Base-by-base conservation (phyloP, 2,329 filamentous ascomycete genomes). In the Leptographium flavum region DNA sequence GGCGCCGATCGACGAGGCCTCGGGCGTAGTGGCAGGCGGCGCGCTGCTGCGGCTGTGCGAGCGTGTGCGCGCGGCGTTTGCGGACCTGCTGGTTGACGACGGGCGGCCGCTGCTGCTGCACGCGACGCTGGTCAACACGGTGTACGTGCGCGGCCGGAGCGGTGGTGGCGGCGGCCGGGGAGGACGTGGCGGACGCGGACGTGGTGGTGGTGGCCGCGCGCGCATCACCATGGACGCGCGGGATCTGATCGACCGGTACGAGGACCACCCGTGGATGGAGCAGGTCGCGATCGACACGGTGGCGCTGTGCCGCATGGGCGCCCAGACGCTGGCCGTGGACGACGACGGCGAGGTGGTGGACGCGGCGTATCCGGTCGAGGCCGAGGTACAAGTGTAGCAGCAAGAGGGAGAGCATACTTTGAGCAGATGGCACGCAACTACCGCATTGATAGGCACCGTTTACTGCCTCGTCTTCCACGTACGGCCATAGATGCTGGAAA, bases 301-400 rank as follows among this genome's bases (percentile, higher is more conserved):
- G 35, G 79, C 81, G 41, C 79, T 95, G 32, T 95, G 87, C 58
- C 79, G 76, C 57, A 94, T 95, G 88, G 87, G 88, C 0, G 87
- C 87, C 10, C 39, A 37, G 31, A 21, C 47, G 14, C 83, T 79
- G 67, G 78, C 74, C 54, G 64, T 65, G 17, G 60, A 76, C 25
- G 65, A 73, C 8, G 63, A 71, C 31, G 63, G 63, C 1, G 57
- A 58, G 19, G 67, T 70, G 2, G 73, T 70, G 10, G 71, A 74
- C 45, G 67, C 65, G 50, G 69, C 59, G 13, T 78, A 77, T 48
- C 70, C 73, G 50, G 69, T 73, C 9, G 73, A 65, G 52, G 70
- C 65, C 5, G 69, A 73, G 55, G 62, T 73, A 31, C 56, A 46
- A 15, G 55, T 71, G 39, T 33, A 27, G 25, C 5, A 14, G 32